Conservation (phyloP, 2,329 filamentous ascomycete genomes). For the Paecilomyces variotii region DNA sequence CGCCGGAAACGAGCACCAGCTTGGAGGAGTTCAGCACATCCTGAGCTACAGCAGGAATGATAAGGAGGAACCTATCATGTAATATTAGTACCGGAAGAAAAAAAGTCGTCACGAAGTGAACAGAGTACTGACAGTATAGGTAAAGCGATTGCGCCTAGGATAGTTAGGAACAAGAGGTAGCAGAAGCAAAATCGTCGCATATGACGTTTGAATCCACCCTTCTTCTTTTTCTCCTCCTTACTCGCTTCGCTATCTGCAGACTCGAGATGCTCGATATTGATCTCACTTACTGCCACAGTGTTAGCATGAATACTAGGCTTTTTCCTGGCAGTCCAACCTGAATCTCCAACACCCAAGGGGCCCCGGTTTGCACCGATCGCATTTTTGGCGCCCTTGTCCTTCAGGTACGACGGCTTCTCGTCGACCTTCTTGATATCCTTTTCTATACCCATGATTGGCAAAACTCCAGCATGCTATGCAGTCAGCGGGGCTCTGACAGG, state of each 20-base stretch:
- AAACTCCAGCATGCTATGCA: background rate
- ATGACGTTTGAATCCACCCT: constrained; percentile 24
- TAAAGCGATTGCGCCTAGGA: constrained; percentile 31
- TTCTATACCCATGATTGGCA: background rate
- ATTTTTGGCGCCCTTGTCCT: constrained; percentile 20
- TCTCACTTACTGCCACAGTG: constrained; percentile 5
- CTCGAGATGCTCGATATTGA: constrained; percentile 19
- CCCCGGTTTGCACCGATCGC: constrained; percentile 24
- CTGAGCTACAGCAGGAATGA: constrained; percentile 34
- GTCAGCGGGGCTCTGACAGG: background rate
- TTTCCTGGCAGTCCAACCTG: background rate
- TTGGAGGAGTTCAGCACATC: constrained; percentile 28
- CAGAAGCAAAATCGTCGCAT: constrained; percentile 33
- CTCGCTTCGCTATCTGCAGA: constrained; percentile 16
- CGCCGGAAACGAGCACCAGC: constrained; percentile 27
- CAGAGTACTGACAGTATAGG: constrained; percentile 28
- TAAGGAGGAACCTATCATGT: constrained; percentile 27
- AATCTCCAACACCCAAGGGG: constrained; percentile 10
- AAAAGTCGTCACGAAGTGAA: background rate
- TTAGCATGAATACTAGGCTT: background rate
- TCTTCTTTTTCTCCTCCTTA: constrained; percentile 15
- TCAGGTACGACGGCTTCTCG: constrained; percentile 19
- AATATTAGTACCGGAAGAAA: background rate
- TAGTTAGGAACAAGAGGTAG: constrained; percentile 25
- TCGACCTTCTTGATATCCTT: constrained; percentile 13